Percentiles rank a stretch among this genome's conserved stretches.
Conservation (phyloP, 1,284 basidiomycete genomes). For the Ganoderma lucidum region DNA sequence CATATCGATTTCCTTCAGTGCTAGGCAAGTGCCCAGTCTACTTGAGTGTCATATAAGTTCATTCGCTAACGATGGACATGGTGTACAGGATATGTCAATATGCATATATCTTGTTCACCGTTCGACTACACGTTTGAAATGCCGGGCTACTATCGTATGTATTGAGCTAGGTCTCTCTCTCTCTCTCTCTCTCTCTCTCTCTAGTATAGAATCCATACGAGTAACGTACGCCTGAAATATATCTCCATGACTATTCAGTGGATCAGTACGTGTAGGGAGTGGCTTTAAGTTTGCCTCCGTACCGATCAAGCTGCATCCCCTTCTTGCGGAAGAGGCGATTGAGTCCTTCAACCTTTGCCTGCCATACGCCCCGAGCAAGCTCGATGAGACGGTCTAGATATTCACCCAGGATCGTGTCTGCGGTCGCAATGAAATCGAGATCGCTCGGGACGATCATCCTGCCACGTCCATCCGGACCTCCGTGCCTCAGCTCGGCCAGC, state of each 20-base stretch:
- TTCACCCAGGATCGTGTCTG: conserved; percentile 21
- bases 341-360: conserved; percentile 24
- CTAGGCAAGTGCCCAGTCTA: not conserved
- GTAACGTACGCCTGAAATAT: not conserved
- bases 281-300: not conserved
- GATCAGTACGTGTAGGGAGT: not conserved
- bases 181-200: too few species aligned
- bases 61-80: not conserved
- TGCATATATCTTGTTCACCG: not conserved
- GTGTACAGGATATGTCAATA: too few species aligned
- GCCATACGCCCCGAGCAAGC: conserved; percentile 27
- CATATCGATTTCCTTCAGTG: not conserved
- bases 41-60: not conserved
- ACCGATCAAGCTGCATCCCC: conserved; percentile 7
- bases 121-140: not conserved
- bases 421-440: conserved; percentile 26
- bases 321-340: conserved; percentile 22
- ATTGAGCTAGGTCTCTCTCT: not conserved
- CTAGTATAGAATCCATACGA: not conserved
- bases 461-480: conserved; percentile 17
- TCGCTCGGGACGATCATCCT: conserved; percentile 18
- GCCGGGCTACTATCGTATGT: not conserved
- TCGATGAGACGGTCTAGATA: conserved; percentile 28
- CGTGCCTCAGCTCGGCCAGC: conserved; percentile 23
- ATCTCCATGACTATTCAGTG: too few species aligned